Percentiles rank a stretch among this genome's conserved stretches.
phyloP scores from a whole-genome alignment of 2,329 filamentous ascomycete genomes.

The Falciphora oryzae region DNA sequence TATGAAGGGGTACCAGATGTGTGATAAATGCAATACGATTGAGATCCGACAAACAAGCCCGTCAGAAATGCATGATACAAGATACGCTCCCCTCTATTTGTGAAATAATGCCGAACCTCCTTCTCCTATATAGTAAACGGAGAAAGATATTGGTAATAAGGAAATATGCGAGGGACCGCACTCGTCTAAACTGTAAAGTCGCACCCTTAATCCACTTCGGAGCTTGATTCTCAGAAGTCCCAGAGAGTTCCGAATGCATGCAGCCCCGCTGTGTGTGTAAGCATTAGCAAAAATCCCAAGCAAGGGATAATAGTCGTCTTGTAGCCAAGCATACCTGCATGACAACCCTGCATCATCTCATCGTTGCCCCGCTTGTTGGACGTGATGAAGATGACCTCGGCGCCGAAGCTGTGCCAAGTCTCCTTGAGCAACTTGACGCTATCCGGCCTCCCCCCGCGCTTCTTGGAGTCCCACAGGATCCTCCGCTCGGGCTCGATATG shows the following conservation, averaged over 20 bases:
- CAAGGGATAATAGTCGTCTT: not conserved
- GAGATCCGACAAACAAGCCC: too few species aligned
- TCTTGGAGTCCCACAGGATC: slow-evolving; percentile 37
- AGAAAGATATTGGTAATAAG: too few species aligned
- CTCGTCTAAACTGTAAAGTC: too few species aligned
- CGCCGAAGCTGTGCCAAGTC: slow-evolving; percentile 32
- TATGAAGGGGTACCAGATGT: too few species aligned
- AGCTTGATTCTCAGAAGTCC: slow-evolving; percentile 27
- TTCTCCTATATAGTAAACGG: too few species aligned
- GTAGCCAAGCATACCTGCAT: slow-evolving; percentile 24
- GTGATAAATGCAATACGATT: too few species aligned
- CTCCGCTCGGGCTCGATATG: slow-evolving; percentile 34
- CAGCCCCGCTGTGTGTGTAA: slow-evolving; percentile 23
- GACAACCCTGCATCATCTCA: slow-evolving; percentile 37
- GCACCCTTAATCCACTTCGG: too few species aligned
- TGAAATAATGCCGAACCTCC: too few species aligned
- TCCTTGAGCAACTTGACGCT: slow-evolving; percentile 31
- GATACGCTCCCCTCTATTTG: too few species aligned
- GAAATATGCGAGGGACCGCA: too few species aligned
- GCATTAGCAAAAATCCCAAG: slow-evolving; percentile 12
- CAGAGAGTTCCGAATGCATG: slow-evolving; percentile 33
- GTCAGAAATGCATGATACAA: too few species aligned
- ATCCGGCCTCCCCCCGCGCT: slow-evolving; percentile 33
- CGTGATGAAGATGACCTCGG: slow-evolving; percentile 38
- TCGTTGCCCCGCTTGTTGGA: slow-evolving; percentile 35